Evolutionary conservation across 1,139 yeast species (phyloP).

Genomic region (Kluyveromyces sp.): DNA sequence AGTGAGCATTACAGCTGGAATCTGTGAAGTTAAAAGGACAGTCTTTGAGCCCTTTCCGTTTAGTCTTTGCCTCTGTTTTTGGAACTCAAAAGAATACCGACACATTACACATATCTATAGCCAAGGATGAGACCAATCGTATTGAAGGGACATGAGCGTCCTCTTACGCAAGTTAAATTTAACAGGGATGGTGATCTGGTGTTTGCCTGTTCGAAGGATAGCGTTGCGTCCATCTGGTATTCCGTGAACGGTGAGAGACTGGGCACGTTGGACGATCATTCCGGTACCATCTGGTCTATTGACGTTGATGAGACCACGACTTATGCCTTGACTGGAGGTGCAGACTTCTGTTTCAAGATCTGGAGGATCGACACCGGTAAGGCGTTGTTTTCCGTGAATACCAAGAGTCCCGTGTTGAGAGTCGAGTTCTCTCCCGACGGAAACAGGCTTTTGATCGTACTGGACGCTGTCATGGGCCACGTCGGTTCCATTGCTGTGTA

Average conservation of each 20-base stretch:
- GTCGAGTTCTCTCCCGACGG: slow-evolving; percentile 81
- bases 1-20: not conserved
- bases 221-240: slow-evolving; percentile 85
- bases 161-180: slow-evolving; percentile 84
- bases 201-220: slow-evolving; percentile 89
- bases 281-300: slow-evolving; percentile 93
- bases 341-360: slow-evolving; percentile 77
- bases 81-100: not conserved
- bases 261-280: slow-evolving; percentile 82
- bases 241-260: slow-evolving; percentile 94
- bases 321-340: slow-evolving; percentile 80
- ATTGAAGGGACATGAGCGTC: slow-evolving; percentile 78
- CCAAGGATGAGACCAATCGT: slow-evolving; percentile 46
- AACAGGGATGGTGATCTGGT: slow-evolving; percentile 93
- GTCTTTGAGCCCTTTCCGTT: not conserved
- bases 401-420: slow-evolving; percentile 82
- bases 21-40: not conserved
- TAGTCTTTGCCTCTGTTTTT: not conserved
- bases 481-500: slow-evolving; percentile 70
- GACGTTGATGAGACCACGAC: slow-evolving; percentile 70
- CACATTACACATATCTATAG: not conserved
- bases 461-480: slow-evolving; percentile 92
- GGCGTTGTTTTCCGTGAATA: slow-evolving; percentile 65
- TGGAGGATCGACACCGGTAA: slow-evolving; percentile 83
- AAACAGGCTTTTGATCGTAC: slow-evolving; percentile 61